Evolutionary conservation across 2,329 filamentous ascomycete species (phyloP), one percentile per base, ranked within the genome.

Genomic region (Neonectria sp.): DNA sequence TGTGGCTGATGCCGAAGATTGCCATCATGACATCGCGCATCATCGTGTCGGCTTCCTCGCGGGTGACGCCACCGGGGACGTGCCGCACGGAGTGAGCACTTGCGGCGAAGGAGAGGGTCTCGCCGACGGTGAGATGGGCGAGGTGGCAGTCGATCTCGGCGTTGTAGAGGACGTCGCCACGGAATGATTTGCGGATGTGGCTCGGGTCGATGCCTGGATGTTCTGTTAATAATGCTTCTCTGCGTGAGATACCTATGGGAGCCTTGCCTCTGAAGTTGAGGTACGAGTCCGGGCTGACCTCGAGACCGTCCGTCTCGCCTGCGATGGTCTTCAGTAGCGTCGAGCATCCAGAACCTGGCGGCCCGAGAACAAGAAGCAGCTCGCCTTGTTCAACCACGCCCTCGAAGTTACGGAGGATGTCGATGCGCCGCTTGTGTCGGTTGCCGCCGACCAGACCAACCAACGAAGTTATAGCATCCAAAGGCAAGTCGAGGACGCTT

Each of bases 1-100:
- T 94, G 73, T 95, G 92, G 7, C 84, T 86, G 64, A 95, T 94
- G 3, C 92, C 92, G 68, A 95, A 95, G 81, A 95, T 93, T 73
- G 90, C 91, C 77, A 95, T 81, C 63, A 95, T 81, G 0, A 92
- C 91, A 56, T 90, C 86, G 9, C 73, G 73, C 68, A 75, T 69
- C 70, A 76, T 76, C 5, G 48, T 73, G 2, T 76, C 72, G 1
- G 69, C 69, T n/a, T 74, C 33, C 0, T 56, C 24, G 1, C 73
- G 71, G 0, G 64, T 63, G 2, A 71, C 68, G 0, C 72, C 74
- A 1, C 70, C 68, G 0, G 71, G 73, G 5, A 89, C 81, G 21
- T 91, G 89, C 1, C 87, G 86, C 0, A 90, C 90, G 0, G 90
- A 91, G 60, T 89, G 82, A 0, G 89, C 88, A 71, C 87, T 86